Base-by-base conservation (phyloP, 306 rosid species). In the Corylus heterophylla region DNA sequence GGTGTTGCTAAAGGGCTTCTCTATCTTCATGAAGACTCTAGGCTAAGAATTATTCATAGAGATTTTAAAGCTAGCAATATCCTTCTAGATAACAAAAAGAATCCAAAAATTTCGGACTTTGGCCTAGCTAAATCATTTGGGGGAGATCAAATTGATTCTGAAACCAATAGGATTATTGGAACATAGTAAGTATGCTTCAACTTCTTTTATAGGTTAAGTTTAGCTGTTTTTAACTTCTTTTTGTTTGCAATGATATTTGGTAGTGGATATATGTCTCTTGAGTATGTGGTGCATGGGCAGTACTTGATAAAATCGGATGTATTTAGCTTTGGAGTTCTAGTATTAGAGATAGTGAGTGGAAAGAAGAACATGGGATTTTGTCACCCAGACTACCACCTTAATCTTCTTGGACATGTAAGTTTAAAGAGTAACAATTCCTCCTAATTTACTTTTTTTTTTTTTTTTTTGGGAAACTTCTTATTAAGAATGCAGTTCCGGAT, bases 31-130 rank as follows among this genome's bases (percentile, higher is more conserved):
- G 77, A 81, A 51, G 78, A 81, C 45, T 81, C 84, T 6, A 81
- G 80, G 54, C 22, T 85, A 47, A 81, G 88, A 29, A 78, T 85
- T 12, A 81, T 85, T 17, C 83, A 83, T 7, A 54, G 83, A 47
- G 93, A 89, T 80, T 82, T 89, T 12, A 89, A 87, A 80, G 78
- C 86, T 1, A 88, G 90, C 61, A 90, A 88, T 54, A 78, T 84
- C 56, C 84, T 90, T 66, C 87, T 86, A 10, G 90, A 85, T 54
- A 12, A 81, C 31, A 85, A 87, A 7, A 80, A 87, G 90, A 82
- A 86, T 71, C 87, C 92, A 5, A 90, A 90, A 76, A 90, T 90
- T 75, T 88, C 89, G 16, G 94, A 90, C 74, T 90, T 88, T 39
- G 91, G 91, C 7, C 45, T 87, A 18, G 91, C 94, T 37, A 82